phyloP scores from a whole-genome alignment of 768 basidiomycete genomes.

The Hydnomerulius pinastri region DNA sequence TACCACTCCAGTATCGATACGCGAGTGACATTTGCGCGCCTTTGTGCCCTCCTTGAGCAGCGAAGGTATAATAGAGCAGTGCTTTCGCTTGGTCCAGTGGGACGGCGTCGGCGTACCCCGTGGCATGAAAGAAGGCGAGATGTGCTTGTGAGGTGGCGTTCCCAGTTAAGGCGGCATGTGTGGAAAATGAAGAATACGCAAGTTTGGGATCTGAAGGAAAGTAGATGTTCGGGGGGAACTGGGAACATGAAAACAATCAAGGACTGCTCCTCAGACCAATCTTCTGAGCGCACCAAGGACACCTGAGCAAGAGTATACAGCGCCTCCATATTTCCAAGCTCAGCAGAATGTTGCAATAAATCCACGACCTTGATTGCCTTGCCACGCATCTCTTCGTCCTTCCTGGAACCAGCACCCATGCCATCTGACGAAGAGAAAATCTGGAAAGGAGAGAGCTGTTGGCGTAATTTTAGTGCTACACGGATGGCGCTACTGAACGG shows the following conservation, averaged over 20 bases:
- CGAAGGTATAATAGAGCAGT: conserved; percentile 91
- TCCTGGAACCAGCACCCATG: conserved; percentile 46
- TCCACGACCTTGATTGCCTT: conserved; percentile 84
- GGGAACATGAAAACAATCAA: not conserved
- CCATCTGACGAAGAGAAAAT: conserved; percentile 43
- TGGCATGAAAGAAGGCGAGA: conserved; percentile 86
- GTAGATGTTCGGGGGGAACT: conserved; percentile 77
- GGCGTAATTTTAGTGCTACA: conserved; percentile 64
- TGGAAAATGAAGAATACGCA: conserved; percentile 62
- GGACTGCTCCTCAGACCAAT: not conserved
- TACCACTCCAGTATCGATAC: conserved; percentile 95
- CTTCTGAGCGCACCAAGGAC: conserved; percentile 55
- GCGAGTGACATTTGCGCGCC: conserved; percentile 92
- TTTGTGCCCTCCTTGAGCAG: conserved; percentile 83
- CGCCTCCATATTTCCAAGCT: conserved; percentile 76
- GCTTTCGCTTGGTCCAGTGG: conserved; percentile 77
- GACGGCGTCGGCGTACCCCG: conserved; percentile 71
- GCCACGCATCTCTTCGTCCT: conserved; percentile 64
- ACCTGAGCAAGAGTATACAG: conserved; percentile 66
- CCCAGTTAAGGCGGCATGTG: conserved; percentile 70
- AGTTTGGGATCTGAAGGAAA: conserved; percentile 61
- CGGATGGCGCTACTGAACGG: conserved; percentile 72
- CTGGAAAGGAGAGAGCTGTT: conserved; percentile 54
- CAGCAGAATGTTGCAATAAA: conserved; percentile 76
- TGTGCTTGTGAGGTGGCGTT: conserved; percentile 86